Evolutionary conservation across 202 grass and related monocot species (phyloP).

Genomic region (Bolboschoenoplectus hybrid): DNA sequence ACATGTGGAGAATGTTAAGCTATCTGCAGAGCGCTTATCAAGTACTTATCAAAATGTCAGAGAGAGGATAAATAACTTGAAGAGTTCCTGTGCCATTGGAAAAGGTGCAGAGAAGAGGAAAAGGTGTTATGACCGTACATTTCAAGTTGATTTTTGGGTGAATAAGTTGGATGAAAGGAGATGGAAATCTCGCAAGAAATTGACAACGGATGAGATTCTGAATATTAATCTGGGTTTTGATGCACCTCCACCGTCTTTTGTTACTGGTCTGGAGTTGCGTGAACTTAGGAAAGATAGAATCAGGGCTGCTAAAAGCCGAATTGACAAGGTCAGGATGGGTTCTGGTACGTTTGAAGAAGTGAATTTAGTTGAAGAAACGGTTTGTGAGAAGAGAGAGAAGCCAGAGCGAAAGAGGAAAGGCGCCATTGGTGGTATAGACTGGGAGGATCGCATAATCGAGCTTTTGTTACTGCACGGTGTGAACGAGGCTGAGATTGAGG

Average conservation of each 20-base stretch:
- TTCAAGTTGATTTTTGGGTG: slow-evolving; percentile 44
- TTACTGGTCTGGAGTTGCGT: slow-evolving; percentile 47
- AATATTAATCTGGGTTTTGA: slow-evolving; percentile 75
- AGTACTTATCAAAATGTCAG: slow-evolving; percentile 68
- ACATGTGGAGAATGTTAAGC: slow-evolving; percentile 41
- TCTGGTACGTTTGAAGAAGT: slow-evolving; percentile 35
- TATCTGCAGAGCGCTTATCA: slow-evolving; percentile 58
- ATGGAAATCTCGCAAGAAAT: slow-evolving; percentile 49
- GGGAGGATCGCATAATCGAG: slow-evolving; percentile 80
- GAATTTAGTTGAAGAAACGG: slow-evolving; percentile 22
- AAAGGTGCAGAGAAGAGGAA: slow-evolving; percentile 54
- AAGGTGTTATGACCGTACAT: slow-evolving; percentile 20
- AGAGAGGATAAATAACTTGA: slow-evolving; percentile 50
- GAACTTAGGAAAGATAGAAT: slow-evolving; percentile 61
- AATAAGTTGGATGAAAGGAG: slow-evolving; percentile 42
- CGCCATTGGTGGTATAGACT: slow-evolving; percentile 50
- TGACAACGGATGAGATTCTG: slow-evolving; percentile 51
- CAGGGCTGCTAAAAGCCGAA: slow-evolving; percentile 57
- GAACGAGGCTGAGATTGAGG: slow-evolving; percentile 64
- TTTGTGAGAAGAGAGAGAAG: slow-evolving; percentile 35
- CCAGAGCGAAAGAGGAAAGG: slow-evolving; percentile 45
- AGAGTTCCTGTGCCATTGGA: slow-evolving; percentile 50
- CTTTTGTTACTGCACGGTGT: slow-evolving; percentile 66
- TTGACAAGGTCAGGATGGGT: slow-evolving; percentile 60
- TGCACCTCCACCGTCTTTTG: slow-evolving; percentile 67